Conservation (phyloP, 352 stramenopile species). For the Pythium phragmiticola region DNA sequence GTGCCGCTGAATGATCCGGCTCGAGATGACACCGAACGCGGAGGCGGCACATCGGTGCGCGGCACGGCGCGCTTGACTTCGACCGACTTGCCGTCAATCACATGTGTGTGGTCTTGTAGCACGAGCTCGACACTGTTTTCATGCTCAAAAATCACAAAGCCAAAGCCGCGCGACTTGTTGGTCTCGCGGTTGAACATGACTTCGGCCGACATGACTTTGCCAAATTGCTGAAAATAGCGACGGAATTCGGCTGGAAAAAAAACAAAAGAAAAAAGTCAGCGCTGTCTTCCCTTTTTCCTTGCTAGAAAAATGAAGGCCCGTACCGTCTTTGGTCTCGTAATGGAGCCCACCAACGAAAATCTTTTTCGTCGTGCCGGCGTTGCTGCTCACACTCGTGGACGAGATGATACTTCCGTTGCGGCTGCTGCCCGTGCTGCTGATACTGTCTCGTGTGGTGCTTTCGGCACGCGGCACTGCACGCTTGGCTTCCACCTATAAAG, state of each 20-base stretch:
- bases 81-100: conserved; percentile 91
- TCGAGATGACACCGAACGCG: conserved; percentile 70
- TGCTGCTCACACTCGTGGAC: conserved; percentile 51
- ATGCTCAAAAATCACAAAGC: conserved; percentile 93
- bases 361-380: conserved; percentile 85
- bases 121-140: conserved; percentile 86
- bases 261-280: neutral
- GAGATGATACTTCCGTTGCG: conserved; percentile 54
- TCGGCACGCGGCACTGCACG: conserved; percentile 88
- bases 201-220: conserved; percentile 91
- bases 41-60: conserved; percentile 74
- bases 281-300: neutral
- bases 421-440: conserved; percentile 49
- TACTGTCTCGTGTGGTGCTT: conserved; percentile 61
- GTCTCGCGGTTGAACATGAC: conserved; percentile 96
- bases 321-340: conserved; percentile 93
- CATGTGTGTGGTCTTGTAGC: conserved; percentile 84
- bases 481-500: conserved; percentile 86
- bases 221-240: conserved; percentile 92
- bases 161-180: conserved; percentile 93
- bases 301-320: conserved; percentile 7
- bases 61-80: conserved; percentile 87
- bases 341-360: conserved; percentile 92
- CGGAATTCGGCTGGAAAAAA: conserved; percentile 76
- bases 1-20: conserved; percentile 79